Percentiles rank a stretch among this genome's conserved stretches.
phyloP scores from a whole-genome alignment of 805 yeast genomes.

The Geotrichum ghanense region DNA sequence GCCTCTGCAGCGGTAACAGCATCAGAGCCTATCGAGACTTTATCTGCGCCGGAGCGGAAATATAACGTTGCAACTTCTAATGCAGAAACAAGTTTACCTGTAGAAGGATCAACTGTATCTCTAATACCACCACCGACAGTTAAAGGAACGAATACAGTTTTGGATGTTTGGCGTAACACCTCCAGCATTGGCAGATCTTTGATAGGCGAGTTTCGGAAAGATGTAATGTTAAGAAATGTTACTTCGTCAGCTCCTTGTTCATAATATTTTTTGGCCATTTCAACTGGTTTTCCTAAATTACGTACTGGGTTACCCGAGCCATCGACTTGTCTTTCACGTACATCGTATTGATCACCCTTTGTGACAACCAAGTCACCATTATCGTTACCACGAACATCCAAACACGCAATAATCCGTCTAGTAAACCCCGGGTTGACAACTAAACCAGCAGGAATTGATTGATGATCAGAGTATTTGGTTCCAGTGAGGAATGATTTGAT shows the following conservation, averaged over 20 bases:
- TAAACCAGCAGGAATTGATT: neutral
- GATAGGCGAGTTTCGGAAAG: conserved; percentile 89
- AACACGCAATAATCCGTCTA: conserved; percentile 86
- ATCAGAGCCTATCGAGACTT: conserved; percentile 95
- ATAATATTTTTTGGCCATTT: conserved; percentile 81
- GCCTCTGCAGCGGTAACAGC: conserved; percentile 87
- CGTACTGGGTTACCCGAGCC: conserved; percentile 50
- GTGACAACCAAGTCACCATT: conserved; percentile 94
- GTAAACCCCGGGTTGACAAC: conserved; percentile 47
- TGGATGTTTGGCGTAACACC: conserved; percentile 71
- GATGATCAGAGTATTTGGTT: conserved; percentile 22
- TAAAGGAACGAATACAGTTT: conserved; percentile 88
- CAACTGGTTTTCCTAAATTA: conserved; percentile 93
- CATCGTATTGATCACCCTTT: conserved; percentile 97
- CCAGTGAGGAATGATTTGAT: conserved; percentile 59
- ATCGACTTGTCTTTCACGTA: conserved; percentile 57
- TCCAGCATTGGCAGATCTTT: conserved; percentile 93
- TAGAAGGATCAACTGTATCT: conserved; percentile 74
- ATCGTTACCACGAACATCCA: conserved; percentile 94
- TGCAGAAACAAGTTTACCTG: conserved; percentile 67
- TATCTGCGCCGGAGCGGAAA: conserved; percentile 96
- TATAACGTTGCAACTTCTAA: conserved; percentile 83
- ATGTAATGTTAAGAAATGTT: conserved; percentile 88
- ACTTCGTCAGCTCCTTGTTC: conserved; percentile 96
- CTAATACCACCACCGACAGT: conserved; percentile 98